These are phyloP conservation scores for Phytomonas sp. DNA, from an alignment of 208 protist species.

Conservation along the genomic window DNA sequence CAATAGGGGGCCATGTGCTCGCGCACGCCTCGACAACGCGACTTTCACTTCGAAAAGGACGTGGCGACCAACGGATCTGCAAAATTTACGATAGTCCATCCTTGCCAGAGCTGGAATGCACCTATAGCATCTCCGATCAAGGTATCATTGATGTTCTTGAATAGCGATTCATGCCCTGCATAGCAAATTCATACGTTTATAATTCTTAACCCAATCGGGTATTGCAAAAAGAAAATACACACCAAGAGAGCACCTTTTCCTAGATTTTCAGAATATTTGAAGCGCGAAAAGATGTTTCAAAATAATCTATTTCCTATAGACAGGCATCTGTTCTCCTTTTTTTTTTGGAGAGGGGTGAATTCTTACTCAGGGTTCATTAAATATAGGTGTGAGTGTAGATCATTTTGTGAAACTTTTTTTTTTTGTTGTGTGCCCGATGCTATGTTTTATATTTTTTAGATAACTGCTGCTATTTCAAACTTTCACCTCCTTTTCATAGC, in stretches of 20 bases:
- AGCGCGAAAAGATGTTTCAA: neutral
- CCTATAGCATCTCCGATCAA: slow-evolving; percentile 92
- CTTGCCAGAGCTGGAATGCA: slow-evolving; percentile 95
- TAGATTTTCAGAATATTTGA: slow-evolving; percentile 8
- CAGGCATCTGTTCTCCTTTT: neutral
- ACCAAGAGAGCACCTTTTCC: slow-evolving; percentile 1
- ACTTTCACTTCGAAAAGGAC: slow-evolving; percentile 93
- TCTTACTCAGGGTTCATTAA: neutral
- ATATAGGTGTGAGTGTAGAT: neutral
- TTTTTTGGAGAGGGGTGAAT: slow-evolving; percentile 4
- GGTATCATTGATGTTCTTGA: slow-evolving; percentile 94
- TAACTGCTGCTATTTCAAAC: too few species aligned
- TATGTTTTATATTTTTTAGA: neutral
- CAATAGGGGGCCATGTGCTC: slow-evolving; percentile 96
- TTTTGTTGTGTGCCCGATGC: neutral
- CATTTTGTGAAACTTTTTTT: neutral
- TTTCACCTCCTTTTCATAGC: too few species aligned
- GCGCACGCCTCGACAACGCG: slow-evolving; percentile 98
- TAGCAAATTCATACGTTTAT: neutral
- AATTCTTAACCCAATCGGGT: too few species aligned
- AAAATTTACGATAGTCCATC: slow-evolving; percentile 98
- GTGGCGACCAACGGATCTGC: slow-evolving; percentile 95
- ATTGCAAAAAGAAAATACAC: neutral
- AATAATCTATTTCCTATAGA: neutral
- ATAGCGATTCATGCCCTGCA: slow-evolving; percentile 19